Base-by-base conservation (phyloP, 2,329 filamentous ascomycete genomes). In the Ascochyta lentis region DNA sequence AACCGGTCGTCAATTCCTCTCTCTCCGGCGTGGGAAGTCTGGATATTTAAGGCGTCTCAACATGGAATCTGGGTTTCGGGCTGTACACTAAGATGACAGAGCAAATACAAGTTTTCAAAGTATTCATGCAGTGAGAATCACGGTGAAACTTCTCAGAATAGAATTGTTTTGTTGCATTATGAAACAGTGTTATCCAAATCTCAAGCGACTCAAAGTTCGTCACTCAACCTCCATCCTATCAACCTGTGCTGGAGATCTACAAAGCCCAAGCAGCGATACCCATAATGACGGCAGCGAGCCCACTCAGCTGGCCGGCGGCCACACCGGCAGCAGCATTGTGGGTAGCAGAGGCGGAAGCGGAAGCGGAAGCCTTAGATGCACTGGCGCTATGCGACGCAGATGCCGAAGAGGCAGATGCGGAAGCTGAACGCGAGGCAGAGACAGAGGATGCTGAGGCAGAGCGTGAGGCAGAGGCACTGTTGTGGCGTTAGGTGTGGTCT, bases 201-300 rank as follows among this genome's bases (percentile, higher is more conserved):
- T 16, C n/a, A 4, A 35, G 33, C n/a, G 6, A 35, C 33, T 35
- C 33, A 35, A 16, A n/a, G 15, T 8, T n/a, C 15, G 15, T 16
- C 33, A 35, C n/a, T 6, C 33, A 16, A 13, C 13, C 8, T 1
- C 8, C 2, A 15, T n/a, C 27, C 27, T n/a, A 8, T 8, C 7
- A 34, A 13, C n/a, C 31, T n/a, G 13, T 16, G n/a, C 31, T 34
- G 35, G 23, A 26, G 24, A 41, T 48, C 42, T 60, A 65, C 41
- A 63, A 46, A 37, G 58, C 45, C 54, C 51, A 63, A 26, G 60
- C 63, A 44, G 56, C 56, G 24, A 61, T 37, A 15, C 60, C 63
- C 8, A 61, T 22, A 22, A 55, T 53, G 10, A 49, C 53, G 15
- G 58, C 63, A 31, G 60, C 55, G 31, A 59, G n/a, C 16, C 59